Base-by-base conservation (phyloP, 148 eudicot genomes). In the Silene uniflora region DNA sequence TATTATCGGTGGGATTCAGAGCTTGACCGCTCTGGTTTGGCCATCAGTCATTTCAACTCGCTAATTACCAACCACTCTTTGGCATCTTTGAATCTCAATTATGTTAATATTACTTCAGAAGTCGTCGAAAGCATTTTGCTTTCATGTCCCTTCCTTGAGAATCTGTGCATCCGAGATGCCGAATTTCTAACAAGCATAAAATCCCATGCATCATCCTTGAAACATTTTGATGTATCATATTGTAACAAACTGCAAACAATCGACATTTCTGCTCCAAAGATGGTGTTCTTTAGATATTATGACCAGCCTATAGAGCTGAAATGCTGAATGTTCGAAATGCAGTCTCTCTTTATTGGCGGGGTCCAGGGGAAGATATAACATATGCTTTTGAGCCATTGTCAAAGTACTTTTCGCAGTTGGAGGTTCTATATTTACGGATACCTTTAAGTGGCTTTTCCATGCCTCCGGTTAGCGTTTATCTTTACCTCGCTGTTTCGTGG, bases 381-480 rank as follows among this genome's bases (percentile, higher is more conserved):
- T 68, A 44, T 12, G 72, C 72, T 44, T 44, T 68, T 21, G 55
- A 52, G 25, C 18, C 71, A 23, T 22, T 75, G 21, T 64, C 44
- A 6, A 17, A 3, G 35, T 75, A 75, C 22, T 18, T 47, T 65
- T 32, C 77, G 16, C 77, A 64, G 25, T 52, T 75, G 71, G 77
- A 75, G 62, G 21, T 3, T 49, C 46, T 75, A 29, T 23, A 17
- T 12, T 73, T 75, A 35, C 14, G n/a, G 13, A 5, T n/a, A 7
- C 4, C 0, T 52, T 0, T 46, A 25, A 4, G 42, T 5, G 0
- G 10, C 42, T 14, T 49, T 13, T n/a, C n/a, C n/a, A 2, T 10
- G 10, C 1, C 0, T 44, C 25, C 5, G 47, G 71, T 75, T 29
- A 49, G 70, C 25, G 21, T 17, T 52, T 2, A n/a, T n/a, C n/a